Percentiles rank a stretch among this genome's conserved stretches.
Conservation (phyloP, 1,139 yeast species). For the Diutina ranongensis region DNA sequence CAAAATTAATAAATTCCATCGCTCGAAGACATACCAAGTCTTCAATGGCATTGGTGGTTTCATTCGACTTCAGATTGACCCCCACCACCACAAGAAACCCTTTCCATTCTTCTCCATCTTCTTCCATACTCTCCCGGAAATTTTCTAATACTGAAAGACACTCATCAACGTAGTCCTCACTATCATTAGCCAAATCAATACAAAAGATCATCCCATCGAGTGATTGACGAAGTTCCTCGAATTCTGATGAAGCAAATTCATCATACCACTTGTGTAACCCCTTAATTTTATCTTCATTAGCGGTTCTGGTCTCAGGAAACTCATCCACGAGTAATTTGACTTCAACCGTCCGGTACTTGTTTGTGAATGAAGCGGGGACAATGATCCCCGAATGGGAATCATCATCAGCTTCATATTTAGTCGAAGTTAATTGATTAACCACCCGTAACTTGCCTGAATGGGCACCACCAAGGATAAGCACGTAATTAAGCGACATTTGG, state of each 20-base stretch:
- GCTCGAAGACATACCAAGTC: slow-evolving; percentile 10
- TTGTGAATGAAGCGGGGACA: slow-evolving; percentile 16
- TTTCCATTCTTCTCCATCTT: slow-evolving; percentile 7
- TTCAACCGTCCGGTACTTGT: slow-evolving; percentile 23
- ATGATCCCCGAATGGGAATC: slow-evolving; percentile 25
- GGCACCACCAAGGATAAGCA: slow-evolving; percentile 29
- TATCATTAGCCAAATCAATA: slow-evolving; percentile 13
- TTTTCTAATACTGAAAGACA: neutral
- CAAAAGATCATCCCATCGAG: slow-evolving; percentile 30
- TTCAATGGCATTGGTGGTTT: slow-evolving; percentile 7
- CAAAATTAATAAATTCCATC: slow-evolving; percentile 10
- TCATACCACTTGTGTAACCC: slow-evolving; percentile 18
- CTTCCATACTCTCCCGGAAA: slow-evolving; percentile 4
- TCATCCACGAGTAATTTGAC: slow-evolving; percentile 29
- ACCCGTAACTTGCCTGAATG: slow-evolving; percentile 24
- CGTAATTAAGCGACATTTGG: slow-evolving; percentile 18
- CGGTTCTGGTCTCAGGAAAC: slow-evolving; percentile 17
- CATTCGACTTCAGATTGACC: neutral
- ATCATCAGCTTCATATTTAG: slow-evolving; percentile 9
- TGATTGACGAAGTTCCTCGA: slow-evolving; percentile 25
- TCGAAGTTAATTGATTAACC: slow-evolving; percentile 14
- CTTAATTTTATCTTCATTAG: slow-evolving; percentile 7
- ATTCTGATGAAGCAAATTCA: slow-evolving; percentile 22
- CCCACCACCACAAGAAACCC: slow-evolving; percentile 10
- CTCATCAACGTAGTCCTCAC: neutral